Evolutionary conservation across 2,329 filamentous ascomycete genomes (phyloP), one percentile per base, ranked within the genome.

Genomic region (Cadophora sp.): DNA sequence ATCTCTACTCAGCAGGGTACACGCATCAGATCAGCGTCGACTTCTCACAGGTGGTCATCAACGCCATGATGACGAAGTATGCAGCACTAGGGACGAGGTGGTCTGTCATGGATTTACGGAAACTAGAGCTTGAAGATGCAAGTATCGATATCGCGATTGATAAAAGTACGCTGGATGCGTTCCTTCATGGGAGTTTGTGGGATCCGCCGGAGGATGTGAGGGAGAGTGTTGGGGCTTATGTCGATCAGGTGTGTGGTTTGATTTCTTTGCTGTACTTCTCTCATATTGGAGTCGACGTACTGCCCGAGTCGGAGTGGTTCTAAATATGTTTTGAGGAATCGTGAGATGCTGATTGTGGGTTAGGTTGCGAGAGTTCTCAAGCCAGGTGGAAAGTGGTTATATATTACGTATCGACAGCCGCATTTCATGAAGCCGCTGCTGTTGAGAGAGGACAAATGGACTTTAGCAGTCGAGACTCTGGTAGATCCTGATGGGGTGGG

Each of bases 61-160:
- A 84, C 6, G 74, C 81, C n/a, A 89, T 89, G 86, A 77, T 76
- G 3, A 72, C 77, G 1, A 79, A 81, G 19, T 81, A 86, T 68
- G 73, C 73, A 0, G 66, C 75, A 4, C 73, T 81, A 4, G 66
- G 76, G 4, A 71, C 68, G 4, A 24, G 22, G 43, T 89, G 86
- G 86, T 70, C 74, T 29, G 76, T 79, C 43, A 81, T 80, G 68
- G 86, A 89, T 72, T 82, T 89, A 3, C 82, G 86, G 7, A 71
- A 84, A 43, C 83, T 89, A 80, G 72, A 76, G 9, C 71, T 87
- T 0, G 73, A 77, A 0, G 76, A 80, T 37, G 73, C 68, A 1
- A 82, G 81, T 0, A 74, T 89, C 48, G 84, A 87, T 71, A 80
- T 89, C 6, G 86, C 86, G 12, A 87, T 90, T 70, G 85, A 87